Base-by-base conservation (phyloP, 2,329 filamentous ascomycete genomes). In the Fusarium sp. region DNA sequence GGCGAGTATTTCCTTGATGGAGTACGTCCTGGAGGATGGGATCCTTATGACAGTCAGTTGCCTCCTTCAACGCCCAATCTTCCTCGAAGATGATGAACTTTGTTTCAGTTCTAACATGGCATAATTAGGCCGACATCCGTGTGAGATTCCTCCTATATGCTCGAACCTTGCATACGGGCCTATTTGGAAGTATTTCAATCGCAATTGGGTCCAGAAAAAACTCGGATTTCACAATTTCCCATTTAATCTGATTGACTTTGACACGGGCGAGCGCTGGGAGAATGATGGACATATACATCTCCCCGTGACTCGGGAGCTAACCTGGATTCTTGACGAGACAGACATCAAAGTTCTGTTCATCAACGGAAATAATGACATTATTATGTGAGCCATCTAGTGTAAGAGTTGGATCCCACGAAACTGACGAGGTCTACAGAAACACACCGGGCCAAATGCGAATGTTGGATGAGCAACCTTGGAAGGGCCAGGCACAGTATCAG, bases 131-230 rank as follows among this genome's bases (percentile, higher is more conserved):
- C 47, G 47, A 5, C 47, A 52, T 31, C 47, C 47, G 18, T 52
- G 47, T 10, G 47, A 52, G 7, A 31, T 52, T n/a, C 47, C 47
- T 18, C 47, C 47, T 29, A n/a, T 31, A 1, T 74, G 71, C 36
- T 74, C 71, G 0, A 74, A 74, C 0, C 27, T 74, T 22, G 65
- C 38, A 2, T 61, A 69, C 6, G 27, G 47, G 2, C 7, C 68
- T 9, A 68, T 66, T 1, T 74, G 71, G 71, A 72, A 57, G 5
- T 74, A 54, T 4, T 2, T 74, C 7, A 74, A 74, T 4, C 47
- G 60, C 0, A 54, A n/a, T 0, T 74, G 68, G 71, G 71, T 73
- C 2, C 68, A 74, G 29, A 14, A 74, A 1, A 69, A 50, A 16
- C 68, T 74, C 3, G 71, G 71, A 0, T 74, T 74, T 4, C 18